Conservation (phyloP, 2,329 filamentous ascomycete genomes). For the Sporothrix mexicana region DNA sequence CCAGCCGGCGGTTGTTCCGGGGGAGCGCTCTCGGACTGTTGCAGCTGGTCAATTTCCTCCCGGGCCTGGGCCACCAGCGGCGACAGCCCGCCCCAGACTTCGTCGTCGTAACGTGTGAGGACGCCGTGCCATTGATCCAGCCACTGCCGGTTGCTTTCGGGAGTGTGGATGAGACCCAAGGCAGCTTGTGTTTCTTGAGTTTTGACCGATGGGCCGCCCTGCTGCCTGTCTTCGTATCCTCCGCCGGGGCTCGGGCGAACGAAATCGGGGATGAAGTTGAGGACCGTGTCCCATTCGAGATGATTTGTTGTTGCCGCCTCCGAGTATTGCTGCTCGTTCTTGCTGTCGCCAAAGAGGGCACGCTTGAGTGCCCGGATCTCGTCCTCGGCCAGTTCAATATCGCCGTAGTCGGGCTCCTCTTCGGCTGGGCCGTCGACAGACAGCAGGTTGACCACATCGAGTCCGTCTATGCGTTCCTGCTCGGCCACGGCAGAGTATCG, state of each 20-base stretch:
- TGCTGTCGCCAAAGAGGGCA: conserved; percentile 47
- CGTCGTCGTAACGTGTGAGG: conserved; percentile 63
- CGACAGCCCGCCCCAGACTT: conserved; percentile 71
- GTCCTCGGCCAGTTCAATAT: conserved; percentile 40
- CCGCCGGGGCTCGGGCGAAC: conserved; percentile 40
- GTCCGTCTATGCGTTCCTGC: conserved; percentile 48
- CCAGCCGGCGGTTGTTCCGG: conserved; percentile 38
- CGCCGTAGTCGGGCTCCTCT: conserved; percentile 37
- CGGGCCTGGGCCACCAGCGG: conserved; percentile 62
- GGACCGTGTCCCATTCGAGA: conserved; percentile 52
- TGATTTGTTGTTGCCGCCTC: conserved; percentile 30
- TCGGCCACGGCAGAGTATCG: conserved; percentile 42
- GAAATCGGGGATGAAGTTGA: conserved; percentile 59
- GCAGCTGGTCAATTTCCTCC: conserved; percentile 58
- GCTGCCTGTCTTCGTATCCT: conserved; percentile 36
- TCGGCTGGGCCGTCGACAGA: conserved; percentile 35
- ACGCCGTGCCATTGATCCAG: conserved; percentile 62
- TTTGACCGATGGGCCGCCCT: conserved; percentile 9
- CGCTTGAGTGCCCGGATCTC: conserved; percentile 46
- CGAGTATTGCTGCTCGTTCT: not conserved
- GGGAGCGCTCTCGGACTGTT: conserved; percentile 38
- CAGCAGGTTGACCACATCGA: conserved; percentile 50
- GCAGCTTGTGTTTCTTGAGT: conserved; percentile 38
- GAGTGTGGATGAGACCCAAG: conserved; percentile 49
- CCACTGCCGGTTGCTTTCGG: conserved; percentile 53